phyloP scores from a whole-genome alignment of 108 stramenopile species.

The Cyclotella choctawhatcheeana region DNA sequence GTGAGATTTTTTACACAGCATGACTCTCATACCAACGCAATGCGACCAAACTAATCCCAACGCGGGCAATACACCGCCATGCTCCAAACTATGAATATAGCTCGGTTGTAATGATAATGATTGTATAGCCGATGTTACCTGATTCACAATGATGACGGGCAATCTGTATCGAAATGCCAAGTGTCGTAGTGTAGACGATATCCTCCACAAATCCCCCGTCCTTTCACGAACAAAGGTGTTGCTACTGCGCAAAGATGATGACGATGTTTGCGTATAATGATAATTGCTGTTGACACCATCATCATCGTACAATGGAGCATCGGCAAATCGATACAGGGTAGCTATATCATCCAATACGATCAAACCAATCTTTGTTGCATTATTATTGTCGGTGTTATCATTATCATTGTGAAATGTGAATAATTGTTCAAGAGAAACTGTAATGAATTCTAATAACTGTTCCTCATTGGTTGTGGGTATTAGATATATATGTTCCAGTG shows the following conservation, averaged over 20 bases:
- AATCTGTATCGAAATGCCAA: constrained; percentile 54
- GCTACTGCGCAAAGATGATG: no score
- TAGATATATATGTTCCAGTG: constrained; percentile 30
- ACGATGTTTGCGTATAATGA: no score
- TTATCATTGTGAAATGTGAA: constrained; percentile 16
- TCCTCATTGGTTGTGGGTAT: constrained; percentile 38
- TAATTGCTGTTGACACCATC: background rate
- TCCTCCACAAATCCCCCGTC: constrained; percentile 43
- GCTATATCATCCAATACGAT: constrained; percentile 77
- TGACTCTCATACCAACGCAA: constrained; percentile 66
- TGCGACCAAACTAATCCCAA: constrained; percentile 77
- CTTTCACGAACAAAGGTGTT: constrained; percentile 34
- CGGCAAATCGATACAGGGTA: constrained; percentile 60
- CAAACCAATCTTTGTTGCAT: no score
- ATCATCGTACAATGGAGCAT: constrained; percentile 26
- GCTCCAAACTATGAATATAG: background rate
- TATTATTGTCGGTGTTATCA: no score
- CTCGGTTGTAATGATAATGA: constrained; percentile 5
- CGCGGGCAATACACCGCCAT: constrained; percentile 50
- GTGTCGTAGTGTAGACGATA: constrained; percentile 53
- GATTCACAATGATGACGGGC: constrained; percentile 70
- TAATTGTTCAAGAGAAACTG: constrained; percentile 13
- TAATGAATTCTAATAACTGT: constrained; percentile 36
- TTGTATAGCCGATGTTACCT: no score
- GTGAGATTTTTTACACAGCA: no score